A percentile compares a stretch with the other conserved stretches of the same genome.
Evolutionary conservation across 352 stramenopile genomes (phyloP).

Genomic region (Globisporangium nagaii): DNA sequence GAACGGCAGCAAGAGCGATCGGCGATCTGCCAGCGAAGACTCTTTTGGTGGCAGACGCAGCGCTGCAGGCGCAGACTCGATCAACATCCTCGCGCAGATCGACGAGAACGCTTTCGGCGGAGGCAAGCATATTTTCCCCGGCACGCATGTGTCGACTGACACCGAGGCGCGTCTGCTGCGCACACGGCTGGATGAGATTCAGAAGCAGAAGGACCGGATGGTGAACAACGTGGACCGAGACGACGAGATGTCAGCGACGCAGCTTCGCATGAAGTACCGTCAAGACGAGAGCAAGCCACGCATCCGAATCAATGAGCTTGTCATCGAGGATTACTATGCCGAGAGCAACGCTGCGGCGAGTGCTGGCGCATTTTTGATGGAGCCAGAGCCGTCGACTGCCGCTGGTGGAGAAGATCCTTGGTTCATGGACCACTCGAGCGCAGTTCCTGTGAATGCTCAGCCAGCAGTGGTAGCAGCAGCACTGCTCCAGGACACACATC

Average conservation of each 20-base stretch:
- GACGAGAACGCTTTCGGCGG: conserved; percentile 76
- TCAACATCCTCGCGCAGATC: conserved; percentile 71
- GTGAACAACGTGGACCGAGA: conserved; percentile 29
- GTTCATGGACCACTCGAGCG: conserved; percentile 35
- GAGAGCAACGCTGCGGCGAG: conserved; percentile 21
- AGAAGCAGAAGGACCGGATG: conserved; percentile 74
- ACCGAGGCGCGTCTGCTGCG: conserved; percentile 78
- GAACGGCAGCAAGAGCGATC: conserved; percentile 12
- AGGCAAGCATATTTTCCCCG: conserved; percentile 59
- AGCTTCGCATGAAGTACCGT: conserved; percentile 47
- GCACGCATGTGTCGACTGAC: conserved; percentile 57
- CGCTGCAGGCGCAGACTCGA: neutral
- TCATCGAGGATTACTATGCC: conserved; percentile 85
- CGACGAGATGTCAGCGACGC: conserved; percentile 50
- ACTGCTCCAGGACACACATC: conserved; percentile 13
- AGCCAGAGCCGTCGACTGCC: conserved; percentile 14
- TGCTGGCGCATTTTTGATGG: conserved; percentile 58
- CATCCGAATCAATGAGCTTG: conserved; percentile 75
- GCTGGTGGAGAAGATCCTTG: conserved; percentile 38
- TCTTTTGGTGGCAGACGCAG: conserved; percentile 6
- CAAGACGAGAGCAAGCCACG: conserved; percentile 37
- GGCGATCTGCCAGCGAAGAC: conserved; percentile 14
- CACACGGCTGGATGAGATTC: conserved; percentile 66
- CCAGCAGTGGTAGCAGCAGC: neutral
- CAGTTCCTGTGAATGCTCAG: neutral